Percentiles rank a stretch among this genome's conserved stretches.
Conservation (phyloP, 805 yeast genomes). For the Nakazawaea wickerhamii region DNA sequence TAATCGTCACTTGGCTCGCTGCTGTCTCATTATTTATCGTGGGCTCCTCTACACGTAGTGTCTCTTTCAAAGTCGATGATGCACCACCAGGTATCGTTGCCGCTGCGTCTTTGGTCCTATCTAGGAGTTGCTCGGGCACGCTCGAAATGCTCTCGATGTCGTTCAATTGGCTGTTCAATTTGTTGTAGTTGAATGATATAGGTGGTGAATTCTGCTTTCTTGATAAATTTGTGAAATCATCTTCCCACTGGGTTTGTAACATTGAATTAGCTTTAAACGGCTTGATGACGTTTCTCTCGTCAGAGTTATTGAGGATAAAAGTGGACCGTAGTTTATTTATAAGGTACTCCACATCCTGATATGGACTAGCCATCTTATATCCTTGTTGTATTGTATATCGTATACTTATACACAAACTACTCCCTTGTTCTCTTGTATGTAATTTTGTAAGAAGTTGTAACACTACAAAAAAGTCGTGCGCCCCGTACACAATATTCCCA, state of each 20-base stretch:
- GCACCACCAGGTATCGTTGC: background rate
- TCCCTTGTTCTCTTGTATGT: background rate
- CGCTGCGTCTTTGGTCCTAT: conserved; percentile 5
- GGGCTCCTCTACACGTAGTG: background rate
- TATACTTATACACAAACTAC: no score
- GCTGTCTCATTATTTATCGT: background rate
- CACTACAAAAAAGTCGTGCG: background rate
- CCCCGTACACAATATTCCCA: background rate
- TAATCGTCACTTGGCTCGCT: conserved; percentile 1
- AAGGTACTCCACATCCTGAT: conserved; percentile 4
- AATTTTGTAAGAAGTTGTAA: background rate
- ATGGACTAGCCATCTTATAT: conserved; percentile 11
- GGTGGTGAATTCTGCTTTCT: conserved; percentile 7
- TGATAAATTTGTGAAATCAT: background rate
- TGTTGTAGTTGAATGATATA: conserved; percentile 13
- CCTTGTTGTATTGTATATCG: background rate
- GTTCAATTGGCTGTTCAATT: conserved; percentile 6
- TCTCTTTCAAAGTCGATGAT: conserved; percentile 4
- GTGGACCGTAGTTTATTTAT: conserved; percentile 8
- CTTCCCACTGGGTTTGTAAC: background rate
- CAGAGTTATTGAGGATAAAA: conserved; percentile 2
- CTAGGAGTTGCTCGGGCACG: background rate
- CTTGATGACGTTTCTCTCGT: conserved; percentile 7
- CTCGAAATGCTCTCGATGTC: background rate
- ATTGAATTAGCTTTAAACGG: background rate